A percentile compares a stretch with the other conserved stretches of the same genome.
Conservation (phyloP, 2,329 filamentous ascomycete species). For the Paecilomyces sp. region DNA sequence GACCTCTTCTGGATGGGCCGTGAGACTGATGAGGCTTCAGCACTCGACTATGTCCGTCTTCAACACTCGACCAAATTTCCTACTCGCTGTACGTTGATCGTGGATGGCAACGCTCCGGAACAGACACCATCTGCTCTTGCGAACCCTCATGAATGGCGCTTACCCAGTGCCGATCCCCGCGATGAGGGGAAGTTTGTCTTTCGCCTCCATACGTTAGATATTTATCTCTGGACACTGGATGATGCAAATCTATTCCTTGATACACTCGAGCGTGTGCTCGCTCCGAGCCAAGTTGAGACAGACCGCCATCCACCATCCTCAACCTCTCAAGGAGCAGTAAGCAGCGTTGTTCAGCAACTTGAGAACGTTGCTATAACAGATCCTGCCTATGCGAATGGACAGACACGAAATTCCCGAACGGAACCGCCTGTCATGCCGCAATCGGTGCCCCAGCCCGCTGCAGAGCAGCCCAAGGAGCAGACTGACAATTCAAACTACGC, state of each 20-base stretch:
- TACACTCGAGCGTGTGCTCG: constrained; percentile 29
- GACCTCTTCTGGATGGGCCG: neutral
- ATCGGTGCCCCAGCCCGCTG: constrained; percentile 10
- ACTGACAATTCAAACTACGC: constrained; percentile 29
- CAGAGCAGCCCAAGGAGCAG: constrained; percentile 4
- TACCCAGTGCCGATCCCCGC: constrained; percentile 46
- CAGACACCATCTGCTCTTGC: constrained; percentile 17
- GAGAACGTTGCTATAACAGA: constrained; percentile 55
- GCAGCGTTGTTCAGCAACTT: constrained; percentile 56
- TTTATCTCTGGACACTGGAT: constrained; percentile 58
- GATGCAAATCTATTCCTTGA: constrained; percentile 51
- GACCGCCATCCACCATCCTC: constrained; percentile 37
- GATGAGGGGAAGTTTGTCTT: constrained; percentile 46
- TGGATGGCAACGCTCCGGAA: constrained; percentile 36
- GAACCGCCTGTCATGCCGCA: constrained; percentile 13
- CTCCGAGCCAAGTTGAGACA: constrained; percentile 40
- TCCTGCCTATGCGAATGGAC: constrained; percentile 40
- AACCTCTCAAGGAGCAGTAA: constrained; percentile 38
- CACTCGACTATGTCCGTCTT: constrained; percentile 46
- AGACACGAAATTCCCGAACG: constrained; percentile 31
- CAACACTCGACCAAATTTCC: constrained; percentile 54
- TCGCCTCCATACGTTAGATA: constrained; percentile 53
- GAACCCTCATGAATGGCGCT: constrained; percentile 47
- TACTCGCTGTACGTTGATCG: constrained; percentile 50
- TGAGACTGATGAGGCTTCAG: constrained; percentile 20